Evolutionary conservation across 306 rosid species (phyloP).

Genomic region (Vicia villosa): DNA sequence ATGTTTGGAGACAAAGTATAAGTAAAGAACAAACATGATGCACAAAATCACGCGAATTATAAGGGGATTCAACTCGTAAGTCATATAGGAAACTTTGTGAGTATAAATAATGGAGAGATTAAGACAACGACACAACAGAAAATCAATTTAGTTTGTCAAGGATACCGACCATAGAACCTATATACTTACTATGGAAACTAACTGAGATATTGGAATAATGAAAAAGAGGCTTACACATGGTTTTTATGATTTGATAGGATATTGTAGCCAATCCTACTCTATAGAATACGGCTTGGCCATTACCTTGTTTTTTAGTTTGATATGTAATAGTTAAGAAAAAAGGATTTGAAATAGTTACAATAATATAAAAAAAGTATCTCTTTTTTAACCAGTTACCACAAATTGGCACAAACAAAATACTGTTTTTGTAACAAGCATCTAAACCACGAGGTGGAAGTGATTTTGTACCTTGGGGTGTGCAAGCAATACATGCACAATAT

Average conservation of each 20-base stretch:
- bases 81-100: not conserved
- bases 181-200: not conserved
- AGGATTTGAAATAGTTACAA: slow-evolving; percentile 11
- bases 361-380: not conserved
- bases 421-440: slow-evolving; percentile 17
- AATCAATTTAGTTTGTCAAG: slow-evolving; percentile 4
- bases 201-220: not conserved
- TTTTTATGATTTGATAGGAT: not conserved
- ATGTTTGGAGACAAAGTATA: not conserved
- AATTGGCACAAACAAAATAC: slow-evolving; percentile 26
- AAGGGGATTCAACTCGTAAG: not conserved
- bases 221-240: not conserved
- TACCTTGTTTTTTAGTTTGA: too few relatives aligned
- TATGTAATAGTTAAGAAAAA: slow-evolving; percentile 8
- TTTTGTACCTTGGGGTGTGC: slow-evolving; percentile 83
- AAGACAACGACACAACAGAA: not conserved
- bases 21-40: not conserved
- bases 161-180: not conserved
- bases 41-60: not conserved
- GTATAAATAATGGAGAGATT: not conserved
- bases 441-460: slow-evolving; percentile 16
- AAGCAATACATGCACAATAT: slow-evolving; percentile 79
- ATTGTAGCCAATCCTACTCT: too few relatives aligned
- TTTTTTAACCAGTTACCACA: slow-evolving; percentile 27
- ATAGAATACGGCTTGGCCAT: too few relatives aligned